phyloP scores from a whole-genome alignment of 2,329 filamentous ascomycete species.

The Diplodia intermedia region DNA sequence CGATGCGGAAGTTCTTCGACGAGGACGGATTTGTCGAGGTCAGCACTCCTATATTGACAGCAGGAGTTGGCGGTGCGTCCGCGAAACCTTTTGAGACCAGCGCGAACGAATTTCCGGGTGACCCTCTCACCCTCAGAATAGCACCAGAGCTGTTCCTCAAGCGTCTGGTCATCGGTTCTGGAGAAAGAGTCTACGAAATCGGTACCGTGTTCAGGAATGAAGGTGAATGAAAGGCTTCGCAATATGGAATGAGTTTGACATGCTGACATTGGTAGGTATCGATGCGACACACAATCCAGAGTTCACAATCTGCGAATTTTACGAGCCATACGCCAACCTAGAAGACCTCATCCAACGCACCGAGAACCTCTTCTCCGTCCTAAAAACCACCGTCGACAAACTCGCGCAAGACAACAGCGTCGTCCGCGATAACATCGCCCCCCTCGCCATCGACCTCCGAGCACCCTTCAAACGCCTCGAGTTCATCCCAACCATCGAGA shows the following conservation, averaged over 20 bases:
- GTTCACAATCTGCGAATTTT: slow-evolving; percentile 98
- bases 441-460: slow-evolving; percentile 54
- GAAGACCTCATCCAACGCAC: slow-evolving; percentile 77
- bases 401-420: slow-evolving; percentile 55
- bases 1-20: slow-evolving; percentile 76
- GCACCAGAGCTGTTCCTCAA: slow-evolving; percentile 97
- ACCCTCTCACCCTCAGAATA: slow-evolving; percentile 78
- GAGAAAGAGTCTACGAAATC: slow-evolving; percentile 91
- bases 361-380: slow-evolving; percentile 67
- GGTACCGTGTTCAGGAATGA: slow-evolving; percentile 94
- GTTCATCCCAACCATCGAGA: slow-evolving; percentile 81
- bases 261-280: slow-evolving; percentile 54
- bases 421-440: slow-evolving; percentile 43
- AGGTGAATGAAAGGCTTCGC: slow-evolving; percentile 55
- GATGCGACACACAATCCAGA: slow-evolving; percentile 95
- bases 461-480: slow-evolving; percentile 69
- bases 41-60: slow-evolving; percentile 85
- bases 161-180: slow-evolving; percentile 84
- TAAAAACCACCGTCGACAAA: slow-evolving; percentile 48
- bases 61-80: slow-evolving; percentile 82
- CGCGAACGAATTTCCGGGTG: slow-evolving; percentile 76
- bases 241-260: not conserved
- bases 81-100: slow-evolving; percentile 85
- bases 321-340: slow-evolving; percentile 82
- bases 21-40: slow-evolving; percentile 81